A percentile compares a stretch with the other conserved stretches of the same genome.
Conservation (phyloP, 768 basidiomycete species). For the Russula brevipes region DNA sequence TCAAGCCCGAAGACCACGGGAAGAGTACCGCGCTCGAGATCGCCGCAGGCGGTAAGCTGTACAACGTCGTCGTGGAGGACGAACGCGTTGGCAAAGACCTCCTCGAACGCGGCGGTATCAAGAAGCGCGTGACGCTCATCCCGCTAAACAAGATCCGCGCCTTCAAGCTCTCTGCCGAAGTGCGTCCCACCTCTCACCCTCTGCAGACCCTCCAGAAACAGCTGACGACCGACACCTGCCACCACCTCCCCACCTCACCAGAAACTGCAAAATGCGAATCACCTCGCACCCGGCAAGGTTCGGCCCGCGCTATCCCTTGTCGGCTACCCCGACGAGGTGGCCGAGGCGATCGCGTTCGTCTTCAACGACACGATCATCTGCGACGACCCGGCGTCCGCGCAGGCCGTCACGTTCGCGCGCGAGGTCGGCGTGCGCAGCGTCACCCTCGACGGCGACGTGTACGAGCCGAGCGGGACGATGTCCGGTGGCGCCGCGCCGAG, state of each 20-base stretch:
- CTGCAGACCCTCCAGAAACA: not conserved
- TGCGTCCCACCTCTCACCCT: constrained; percentile 24
- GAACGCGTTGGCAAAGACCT: constrained; percentile 84
- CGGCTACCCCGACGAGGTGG: constrained; percentile 73
- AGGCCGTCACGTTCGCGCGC: constrained; percentile 75
- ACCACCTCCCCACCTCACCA: constrained; percentile 32
- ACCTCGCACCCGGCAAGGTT: constrained; percentile 74
- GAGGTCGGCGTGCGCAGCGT: constrained; percentile 74
- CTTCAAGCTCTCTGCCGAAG: constrained; percentile 48
- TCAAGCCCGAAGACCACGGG: constrained; percentile 63
- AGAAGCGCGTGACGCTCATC: constrained; percentile 88
- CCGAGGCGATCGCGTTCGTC: constrained; percentile 86
- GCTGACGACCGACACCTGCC: not conserved
- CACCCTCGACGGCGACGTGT: constrained; percentile 91
- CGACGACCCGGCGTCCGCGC: constrained; percentile 81
- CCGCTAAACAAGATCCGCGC: constrained; percentile 88
- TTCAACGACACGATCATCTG: constrained; percentile 93
- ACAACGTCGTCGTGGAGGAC: constrained; percentile 91
- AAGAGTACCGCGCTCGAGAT: constrained; percentile 91
- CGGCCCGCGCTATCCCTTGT: constrained; percentile 85
- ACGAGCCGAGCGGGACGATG: constrained; percentile 92
- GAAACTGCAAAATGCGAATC: constrained; percentile 72
- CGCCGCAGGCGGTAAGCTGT: constrained; percentile 82
- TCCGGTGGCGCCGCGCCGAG: constrained; percentile 86
- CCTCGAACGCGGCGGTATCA: constrained; percentile 68